These are phyloP conservation scores for Dactylellina leptospora DNA, from an alignment of 2,329 filamentous ascomycete genomes.

Conservation along the genomic window DNA sequence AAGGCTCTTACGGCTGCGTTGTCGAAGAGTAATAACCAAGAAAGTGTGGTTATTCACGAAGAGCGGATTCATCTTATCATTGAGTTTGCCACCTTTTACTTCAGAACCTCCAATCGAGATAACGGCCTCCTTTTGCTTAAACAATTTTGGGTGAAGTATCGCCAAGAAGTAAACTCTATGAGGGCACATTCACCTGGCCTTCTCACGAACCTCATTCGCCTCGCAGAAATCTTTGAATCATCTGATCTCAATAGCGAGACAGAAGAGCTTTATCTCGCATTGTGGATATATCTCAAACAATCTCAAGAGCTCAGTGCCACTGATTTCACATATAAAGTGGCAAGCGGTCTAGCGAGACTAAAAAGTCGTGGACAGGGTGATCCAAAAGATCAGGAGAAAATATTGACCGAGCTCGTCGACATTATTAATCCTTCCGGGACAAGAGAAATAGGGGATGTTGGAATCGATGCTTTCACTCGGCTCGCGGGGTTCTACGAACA, in stretches of 20 bases:
- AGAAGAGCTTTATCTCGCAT: constrained; percentile 26
- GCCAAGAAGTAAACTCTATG: constrained; percentile 24
- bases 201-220: constrained; percentile 1
- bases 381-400: constrained; percentile 31
- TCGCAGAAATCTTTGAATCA: constrained; percentile 23
- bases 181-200: constrained; percentile 23
- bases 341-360: constrained; percentile 21
- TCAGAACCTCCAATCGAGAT: constrained; percentile 21
- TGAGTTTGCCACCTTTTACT: constrained; percentile 31
- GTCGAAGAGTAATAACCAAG: not conserved
- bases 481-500: constrained; percentile 27
- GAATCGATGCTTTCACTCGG: constrained; percentile 32
- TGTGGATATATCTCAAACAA: constrained; percentile 37
- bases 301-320: constrained; percentile 18
- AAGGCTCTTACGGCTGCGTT: constrained; percentile 20
- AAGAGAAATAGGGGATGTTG: not conserved
- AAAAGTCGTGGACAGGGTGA: constrained; percentile 16
- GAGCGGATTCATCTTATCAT: constrained; percentile 23
- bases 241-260: constrained; percentile 25
- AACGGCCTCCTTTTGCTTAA: constrained; percentile 23
- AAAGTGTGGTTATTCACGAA: constrained; percentile 27
- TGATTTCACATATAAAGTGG: constrained; percentile 25
- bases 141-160: constrained; percentile 33
- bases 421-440: constrained; percentile 27
- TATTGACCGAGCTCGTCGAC: constrained; percentile 22